Conservation (phyloP, 495 filamentous ascomycete genomes). For the Penicillium silybi region DNA sequence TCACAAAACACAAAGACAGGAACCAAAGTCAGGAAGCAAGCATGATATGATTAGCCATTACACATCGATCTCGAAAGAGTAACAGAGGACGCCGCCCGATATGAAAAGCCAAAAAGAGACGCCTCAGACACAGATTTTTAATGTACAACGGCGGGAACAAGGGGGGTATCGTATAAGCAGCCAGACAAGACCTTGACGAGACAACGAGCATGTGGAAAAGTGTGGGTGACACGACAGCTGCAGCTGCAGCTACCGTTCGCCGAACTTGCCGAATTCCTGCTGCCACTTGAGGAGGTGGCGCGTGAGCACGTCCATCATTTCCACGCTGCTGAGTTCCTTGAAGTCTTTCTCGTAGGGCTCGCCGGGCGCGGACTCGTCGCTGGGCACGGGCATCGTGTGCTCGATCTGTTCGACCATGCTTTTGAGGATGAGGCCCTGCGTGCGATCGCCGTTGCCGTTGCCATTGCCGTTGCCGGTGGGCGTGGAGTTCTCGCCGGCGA, state of each 20-base stretch:
- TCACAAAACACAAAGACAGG: background rate
- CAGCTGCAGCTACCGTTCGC: constrained; percentile 40
- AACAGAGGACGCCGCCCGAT: background rate
- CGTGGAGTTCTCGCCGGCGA: constrained; percentile 37
- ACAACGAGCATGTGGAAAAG: background rate
- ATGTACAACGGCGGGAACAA: constrained; percentile 23
- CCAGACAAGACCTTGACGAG: background rate
- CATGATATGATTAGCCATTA: background rate
- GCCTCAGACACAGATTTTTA: constrained; percentile 18
- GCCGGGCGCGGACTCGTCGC: constrained; percentile 26
- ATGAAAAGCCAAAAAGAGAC: constrained; percentile 5
- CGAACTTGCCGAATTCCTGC: constrained; percentile 54
- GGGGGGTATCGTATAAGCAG: constrained; percentile 22
- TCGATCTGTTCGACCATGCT: constrained; percentile 38
- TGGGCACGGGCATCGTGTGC: constrained; percentile 20
- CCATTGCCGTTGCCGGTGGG: constrained; percentile 28
- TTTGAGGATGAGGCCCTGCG: constrained; percentile 35
- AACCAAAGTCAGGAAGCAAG: background rate
- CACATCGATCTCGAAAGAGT: constrained; percentile 1
- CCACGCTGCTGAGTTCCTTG: constrained; percentile 62
- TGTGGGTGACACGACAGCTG: constrained; percentile 8
- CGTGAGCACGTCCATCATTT: constrained; percentile 81
- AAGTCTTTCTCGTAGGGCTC: constrained; percentile 50
- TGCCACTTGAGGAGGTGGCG: constrained; percentile 77
- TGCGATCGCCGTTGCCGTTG: constrained; percentile 32